phyloP scores from a whole-genome alignment of 2,329 filamentous ascomycete species.

The Massarina eburnea region DNA sequence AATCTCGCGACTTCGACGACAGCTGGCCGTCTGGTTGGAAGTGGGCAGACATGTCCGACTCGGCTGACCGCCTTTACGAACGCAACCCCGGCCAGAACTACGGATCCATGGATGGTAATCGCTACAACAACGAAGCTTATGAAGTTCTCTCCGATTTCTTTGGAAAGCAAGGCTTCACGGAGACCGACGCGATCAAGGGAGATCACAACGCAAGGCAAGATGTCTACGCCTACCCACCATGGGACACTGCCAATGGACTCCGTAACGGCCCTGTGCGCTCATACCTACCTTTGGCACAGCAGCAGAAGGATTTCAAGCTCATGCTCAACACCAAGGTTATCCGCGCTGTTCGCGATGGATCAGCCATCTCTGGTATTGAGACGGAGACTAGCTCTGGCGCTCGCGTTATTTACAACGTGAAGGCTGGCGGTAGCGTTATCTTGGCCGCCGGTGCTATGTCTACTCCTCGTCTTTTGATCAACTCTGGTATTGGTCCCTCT shows the following conservation, averaged over 20 bases:
- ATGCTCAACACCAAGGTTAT: slow-evolving; percentile 67
- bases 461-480: slow-evolving; percentile 67
- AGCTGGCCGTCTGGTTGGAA: slow-evolving; percentile 75
- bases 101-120: slow-evolving; percentile 65
- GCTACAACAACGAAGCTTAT: slow-evolving; percentile 67
- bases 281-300: slow-evolving; percentile 65
- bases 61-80: slow-evolving; percentile 66
- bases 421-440: slow-evolving; percentile 63
- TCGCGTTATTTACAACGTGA: slow-evolving; percentile 55
- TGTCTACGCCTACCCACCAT: slow-evolving; percentile 62
- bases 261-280: slow-evolving; percentile 69
- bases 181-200: slow-evolving; percentile 60
- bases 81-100: slow-evolving; percentile 69
- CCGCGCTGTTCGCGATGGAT: slow-evolving; percentile 63
- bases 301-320: slow-evolving; percentile 65
- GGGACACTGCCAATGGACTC: slow-evolving; percentile 66
- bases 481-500: slow-evolving; percentile 68
- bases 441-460: slow-evolving; percentile 69
- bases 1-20: slow-evolving; percentile 64
- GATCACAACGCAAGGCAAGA: slow-evolving; percentile 63
- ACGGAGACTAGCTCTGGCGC: slow-evolving; percentile 51
- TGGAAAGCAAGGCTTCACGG: slow-evolving; percentile 61
- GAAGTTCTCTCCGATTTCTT: slow-evolving; percentile 64
- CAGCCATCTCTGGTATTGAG: slow-evolving; percentile 65
- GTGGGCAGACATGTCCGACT: slow-evolving; percentile 59